Evolutionary conservation across 164 flowering plant species (phyloP), one percentile per base, ranked within the genome.

Genomic region (Piper betle): DNA sequence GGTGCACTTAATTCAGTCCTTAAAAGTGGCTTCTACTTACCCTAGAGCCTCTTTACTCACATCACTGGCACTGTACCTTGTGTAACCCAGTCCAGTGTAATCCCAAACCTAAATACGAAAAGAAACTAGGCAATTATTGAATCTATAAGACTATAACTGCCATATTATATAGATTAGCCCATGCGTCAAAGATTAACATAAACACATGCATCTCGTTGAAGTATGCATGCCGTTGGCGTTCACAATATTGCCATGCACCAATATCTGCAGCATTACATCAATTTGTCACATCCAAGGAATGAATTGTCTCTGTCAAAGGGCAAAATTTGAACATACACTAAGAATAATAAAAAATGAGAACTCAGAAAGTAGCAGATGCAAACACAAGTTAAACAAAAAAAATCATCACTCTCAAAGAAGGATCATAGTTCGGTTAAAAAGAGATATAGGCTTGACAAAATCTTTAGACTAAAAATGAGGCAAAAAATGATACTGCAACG

Each of bases 71-170:
- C 76, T 73, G 80, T 94, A 94, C 68, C 82, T 82, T 37, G 97
- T 91, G 75, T 82, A 94, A 46, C 99, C 97, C 71, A 85, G 71
- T 59, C 99, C 99, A 68, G 97, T 85, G 74, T 94, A 87, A 67
- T 94, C 99, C 99, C 97, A 94, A 60, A 91, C 99, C 99, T 94
- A 65, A 55, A 75, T 3, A 55, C 11, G 25, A 7, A 55, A 55
- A 55, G 13, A 8, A 54, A 8, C 96, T 3, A 55, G 18, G 25
- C 1, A 54, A 8, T 5, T 18, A 25, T 20, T 8, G 5, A 25
- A 55, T 37, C 9, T 5, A 5, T 20, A 8, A 55, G 8, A 3
- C 12, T 15, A 43, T 43, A 7, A 3, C 12, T 2, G 12, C 12
- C 12, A 43, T 2, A 3, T 18, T 3, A 55, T 8, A 20, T 4